Evolutionary conservation across 2,329 filamentous ascomycete species (phyloP).

Genomic region (Bipolaris cookei): DNA sequence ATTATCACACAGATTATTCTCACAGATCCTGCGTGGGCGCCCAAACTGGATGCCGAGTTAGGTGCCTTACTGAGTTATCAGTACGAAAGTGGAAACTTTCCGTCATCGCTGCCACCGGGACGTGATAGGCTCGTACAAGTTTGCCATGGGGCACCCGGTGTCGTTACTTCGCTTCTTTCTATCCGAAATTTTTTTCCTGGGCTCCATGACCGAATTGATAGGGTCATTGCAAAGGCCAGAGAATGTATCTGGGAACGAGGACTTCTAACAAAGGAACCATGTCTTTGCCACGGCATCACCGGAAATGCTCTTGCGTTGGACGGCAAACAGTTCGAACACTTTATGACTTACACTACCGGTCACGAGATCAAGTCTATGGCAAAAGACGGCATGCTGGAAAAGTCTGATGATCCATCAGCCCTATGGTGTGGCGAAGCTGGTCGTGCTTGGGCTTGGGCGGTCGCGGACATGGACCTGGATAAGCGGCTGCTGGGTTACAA

Average conservation of each 20-base stretch:
- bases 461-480: conserved; percentile 53
- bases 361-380: conserved; percentile 62
- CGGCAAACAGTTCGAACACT: conserved; percentile 60
- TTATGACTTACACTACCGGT: conserved; percentile 63
- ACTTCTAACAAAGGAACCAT: conserved; percentile 68
- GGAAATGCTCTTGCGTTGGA: conserved; percentile 67
- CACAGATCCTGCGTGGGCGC: conserved; percentile 62
- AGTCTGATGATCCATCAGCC: conserved; percentile 57
- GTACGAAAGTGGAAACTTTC: conserved; percentile 68
- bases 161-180: conserved; percentile 64
- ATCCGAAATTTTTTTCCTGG: conserved; percentile 63
- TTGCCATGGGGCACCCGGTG: conserved; percentile 71
- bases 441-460: conserved; percentile 57
- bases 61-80: conserved; percentile 65
- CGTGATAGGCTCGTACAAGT: conserved; percentile 65
- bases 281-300: conserved; percentile 69
- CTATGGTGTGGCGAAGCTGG: conserved; percentile 60
- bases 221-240: conserved; percentile 59
- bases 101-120: conserved; percentile 59
- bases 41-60: conserved; percentile 61
- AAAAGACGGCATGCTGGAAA: conserved; percentile 60
- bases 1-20: conserved; percentile 73
- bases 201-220: conserved; percentile 61
- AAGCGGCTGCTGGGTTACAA: conserved; percentile 59
- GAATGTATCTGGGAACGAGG: conserved; percentile 64